Percentiles rank a stretch among this genome's conserved stretches.
Conservation (phyloP, 2,329 filamentous ascomycete species). For the Hymenoscyphus repandus region DNA sequence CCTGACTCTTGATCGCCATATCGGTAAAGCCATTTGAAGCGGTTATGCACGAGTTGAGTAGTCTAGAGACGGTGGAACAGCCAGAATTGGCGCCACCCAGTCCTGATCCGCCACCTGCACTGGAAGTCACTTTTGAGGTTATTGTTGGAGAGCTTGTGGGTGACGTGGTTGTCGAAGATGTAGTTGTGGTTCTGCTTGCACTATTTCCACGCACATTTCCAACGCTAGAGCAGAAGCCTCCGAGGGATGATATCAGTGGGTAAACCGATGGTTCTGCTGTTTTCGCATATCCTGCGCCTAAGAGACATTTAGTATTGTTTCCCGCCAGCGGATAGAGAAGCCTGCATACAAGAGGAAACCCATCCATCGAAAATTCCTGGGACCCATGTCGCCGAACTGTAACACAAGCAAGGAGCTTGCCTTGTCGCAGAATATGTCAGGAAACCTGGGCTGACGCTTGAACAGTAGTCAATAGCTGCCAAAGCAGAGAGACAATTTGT, state of each 20-base stretch:
- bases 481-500: conserved; percentile 3
- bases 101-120: neutral
- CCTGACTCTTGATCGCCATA: neutral
- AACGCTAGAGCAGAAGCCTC: conserved; percentile 13
- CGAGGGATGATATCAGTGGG: conserved; percentile 1
- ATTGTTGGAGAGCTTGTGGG: neutral
- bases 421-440: neutral
- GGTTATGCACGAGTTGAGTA: conserved; percentile 1
- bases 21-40: conserved; percentile 5
- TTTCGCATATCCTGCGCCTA: conserved; percentile 6
- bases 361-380: conserved; percentile 16
- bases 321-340: too few relatives aligned
- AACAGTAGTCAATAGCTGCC: conserved; percentile 8
- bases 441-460: conserved; percentile 13
- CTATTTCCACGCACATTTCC: conserved; percentile 10
- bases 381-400: conserved; percentile 12
- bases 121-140: neutral
- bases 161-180: neutral
- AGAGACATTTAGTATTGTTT: neutral
- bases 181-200: neutral
- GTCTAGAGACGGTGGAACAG: conserved; percentile 2
- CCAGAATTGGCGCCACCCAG: neutral
- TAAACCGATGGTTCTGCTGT: conserved; percentile 9
- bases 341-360: conserved; percentile 10
- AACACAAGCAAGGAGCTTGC: conserved; percentile 21